phyloP scores from a whole-genome alignment of 2,329 filamentous ascomycete genomes.

The Ceratocystis cacaofunesta region DNA sequence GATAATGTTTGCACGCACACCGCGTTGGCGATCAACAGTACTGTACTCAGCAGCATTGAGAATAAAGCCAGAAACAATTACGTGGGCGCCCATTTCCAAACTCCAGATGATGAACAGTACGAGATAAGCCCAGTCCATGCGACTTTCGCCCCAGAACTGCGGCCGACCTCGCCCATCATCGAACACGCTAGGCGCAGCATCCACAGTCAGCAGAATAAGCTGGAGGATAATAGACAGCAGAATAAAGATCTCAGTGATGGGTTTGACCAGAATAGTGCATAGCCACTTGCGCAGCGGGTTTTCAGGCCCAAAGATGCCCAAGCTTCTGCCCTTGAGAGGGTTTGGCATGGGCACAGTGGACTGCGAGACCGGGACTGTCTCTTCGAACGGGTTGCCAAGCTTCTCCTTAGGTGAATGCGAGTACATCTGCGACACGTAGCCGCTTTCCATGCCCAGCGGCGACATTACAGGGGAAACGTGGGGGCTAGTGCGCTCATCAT shows the following conservation, averaged over 20 bases:
- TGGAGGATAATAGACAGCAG: slow-evolving; percentile 78
- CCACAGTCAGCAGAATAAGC: slow-evolving; percentile 72
- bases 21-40: slow-evolving; percentile 65
- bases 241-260: slow-evolving; percentile 73
- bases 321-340: slow-evolving; percentile 69
- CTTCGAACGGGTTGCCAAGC: slow-evolving; percentile 16
- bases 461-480: slow-evolving; percentile 17
- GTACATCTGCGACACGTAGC: slow-evolving; percentile 35
- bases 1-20: slow-evolving; percentile 56
- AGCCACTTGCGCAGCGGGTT: slow-evolving; percentile 59
- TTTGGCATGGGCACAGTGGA: slow-evolving; percentile 33
- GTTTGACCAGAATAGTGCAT: slow-evolving; percentile 74
- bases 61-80: slow-evolving; percentile 86
- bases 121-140: slow-evolving; percentile 68
- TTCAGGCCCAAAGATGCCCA: slow-evolving; percentile 71
- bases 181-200: slow-evolving; percentile 60
- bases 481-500: slow-evolving; percentile 32
- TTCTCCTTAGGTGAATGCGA: slow-evolving; percentile 13
- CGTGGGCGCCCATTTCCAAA: slow-evolving; percentile 63
- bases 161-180: slow-evolving; percentile 44
- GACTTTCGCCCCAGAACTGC: slow-evolving; percentile 47
- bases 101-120: slow-evolving; percentile 81
- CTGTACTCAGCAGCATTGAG: slow-evolving; percentile 86
- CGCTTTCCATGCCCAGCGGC: slow-evolving; percentile 31
- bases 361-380: slow-evolving; percentile 18